phyloP scores from a whole-genome alignment of 495 filamentous ascomycete species.

The Talaromyces liani region DNA sequence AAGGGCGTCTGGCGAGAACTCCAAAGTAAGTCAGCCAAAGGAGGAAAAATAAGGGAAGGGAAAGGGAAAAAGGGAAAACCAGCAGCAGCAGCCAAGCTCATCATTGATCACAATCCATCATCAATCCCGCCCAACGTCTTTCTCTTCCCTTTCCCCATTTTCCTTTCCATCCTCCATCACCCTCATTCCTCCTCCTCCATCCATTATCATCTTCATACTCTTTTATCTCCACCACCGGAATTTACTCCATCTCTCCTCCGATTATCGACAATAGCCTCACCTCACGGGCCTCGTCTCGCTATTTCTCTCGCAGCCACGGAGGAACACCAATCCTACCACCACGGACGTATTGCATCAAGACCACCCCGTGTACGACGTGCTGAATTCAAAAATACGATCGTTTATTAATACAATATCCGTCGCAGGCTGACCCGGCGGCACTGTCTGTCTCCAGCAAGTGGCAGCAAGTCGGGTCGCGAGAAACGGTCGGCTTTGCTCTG shows the following conservation, averaged over 20 bases:
- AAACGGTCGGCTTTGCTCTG: constrained; percentile 2
- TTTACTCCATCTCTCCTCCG: background rate
- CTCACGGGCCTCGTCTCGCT: background rate
- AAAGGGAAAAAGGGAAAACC: background rate
- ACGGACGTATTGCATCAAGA: background rate
- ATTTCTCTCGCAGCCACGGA: background rate
- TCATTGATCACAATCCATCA: background rate
- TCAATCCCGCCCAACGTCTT: background rate
- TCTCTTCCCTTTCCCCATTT: constrained; percentile 1
- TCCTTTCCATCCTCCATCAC: background rate
- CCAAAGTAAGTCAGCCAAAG: background rate
- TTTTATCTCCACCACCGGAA: background rate
- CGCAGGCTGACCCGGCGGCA: background rate
- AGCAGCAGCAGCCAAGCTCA: constrained; percentile 4
- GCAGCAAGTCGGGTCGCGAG: constrained; percentile 2
- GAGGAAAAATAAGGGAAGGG: background rate
- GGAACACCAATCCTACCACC: background rate
- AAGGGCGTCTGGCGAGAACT: background rate
- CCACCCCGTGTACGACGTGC: background rate
- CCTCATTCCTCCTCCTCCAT: background rate
- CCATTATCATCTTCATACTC: background rate
- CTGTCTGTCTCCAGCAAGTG: background rate
- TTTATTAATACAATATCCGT: background rate
- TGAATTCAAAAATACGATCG: background rate
- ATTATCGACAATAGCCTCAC: background rate